A percentile compares a stretch with the other conserved stretches of the same genome.
These are phyloP conservation scores for Backusella sp. DNA, from an alignment of 192 early-diverging fungal species.

Conservation along the genomic window DNA sequence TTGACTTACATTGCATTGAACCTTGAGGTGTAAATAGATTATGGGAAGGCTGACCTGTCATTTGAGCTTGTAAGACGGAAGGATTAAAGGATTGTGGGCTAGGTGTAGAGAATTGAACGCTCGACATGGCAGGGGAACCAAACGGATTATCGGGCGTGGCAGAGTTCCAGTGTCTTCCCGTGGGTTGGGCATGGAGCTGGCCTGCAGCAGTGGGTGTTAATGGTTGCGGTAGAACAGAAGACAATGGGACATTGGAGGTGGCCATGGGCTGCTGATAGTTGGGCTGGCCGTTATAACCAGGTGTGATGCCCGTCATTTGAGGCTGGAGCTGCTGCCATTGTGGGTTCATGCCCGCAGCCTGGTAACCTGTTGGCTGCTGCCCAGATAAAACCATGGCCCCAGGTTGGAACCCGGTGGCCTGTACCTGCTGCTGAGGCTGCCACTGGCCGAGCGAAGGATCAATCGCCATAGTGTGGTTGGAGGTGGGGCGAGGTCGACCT, in stretches of 20 bases:
- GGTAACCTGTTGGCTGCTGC: neutral
- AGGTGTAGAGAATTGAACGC: slow-evolving; percentile 32
- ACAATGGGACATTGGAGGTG: slow-evolving; percentile 17
- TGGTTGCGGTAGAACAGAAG: slow-evolving; percentile 22
- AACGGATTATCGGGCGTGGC: slow-evolving; percentile 40
- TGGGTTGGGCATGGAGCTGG: slow-evolving; percentile 35
- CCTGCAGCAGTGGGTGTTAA: slow-evolving; percentile 28
- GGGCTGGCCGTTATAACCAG: slow-evolving; percentile 20
- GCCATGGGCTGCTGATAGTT: slow-evolving; percentile 2
- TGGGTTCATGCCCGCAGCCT: neutral
- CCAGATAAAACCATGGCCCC: neutral
- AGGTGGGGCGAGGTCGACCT: neutral
- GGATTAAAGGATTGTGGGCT: slow-evolving; percentile 15
- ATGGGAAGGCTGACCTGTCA: neutral
- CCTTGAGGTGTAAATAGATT: slow-evolving; percentile 28
- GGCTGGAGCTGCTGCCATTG: slow-evolving; percentile 23
- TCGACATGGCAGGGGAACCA: slow-evolving; percentile 25
- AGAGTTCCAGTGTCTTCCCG: slow-evolving; percentile 42
- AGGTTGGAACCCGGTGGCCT: neutral
- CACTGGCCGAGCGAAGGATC: neutral
- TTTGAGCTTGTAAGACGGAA: slow-evolving; percentile 6
- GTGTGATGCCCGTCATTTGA: slow-evolving; percentile 28
- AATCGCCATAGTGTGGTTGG: neutral
- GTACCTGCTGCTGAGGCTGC: slow-evolving; percentile 15
- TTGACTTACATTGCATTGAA: slow-evolving; percentile 29